Evolutionary conservation across 805 yeast genomes (phyloP).

Genomic region (Hanseniaspora lindneri): DNA sequence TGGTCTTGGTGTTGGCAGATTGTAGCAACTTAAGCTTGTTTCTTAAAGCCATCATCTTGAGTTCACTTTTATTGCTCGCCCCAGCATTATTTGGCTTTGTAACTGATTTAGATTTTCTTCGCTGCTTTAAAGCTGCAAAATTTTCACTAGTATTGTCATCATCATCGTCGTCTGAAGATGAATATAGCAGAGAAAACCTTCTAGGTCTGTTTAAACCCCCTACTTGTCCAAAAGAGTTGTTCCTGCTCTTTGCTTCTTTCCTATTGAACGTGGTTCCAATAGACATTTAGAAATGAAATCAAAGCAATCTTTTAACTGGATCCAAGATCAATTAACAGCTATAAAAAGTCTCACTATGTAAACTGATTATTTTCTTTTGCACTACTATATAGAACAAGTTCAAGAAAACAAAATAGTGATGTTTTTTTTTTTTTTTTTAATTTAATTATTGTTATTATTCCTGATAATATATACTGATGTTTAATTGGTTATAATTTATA

Average conservation of each 20-base stretch:
- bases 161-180: slow-evolving; percentile 27
- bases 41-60: slow-evolving; percentile 17
- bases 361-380: too few species aligned
- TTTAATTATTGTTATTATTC: too few species aligned
- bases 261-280: neutral
- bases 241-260: neutral
- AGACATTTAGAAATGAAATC: too few species aligned
- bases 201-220: slow-evolving; percentile 26
- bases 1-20: slow-evolving; percentile 30
- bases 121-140: slow-evolving; percentile 16
- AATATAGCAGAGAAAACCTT: slow-evolving; percentile 35
- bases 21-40: slow-evolving; percentile 25
- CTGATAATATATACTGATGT: too few species aligned
- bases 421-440: too few species aligned
- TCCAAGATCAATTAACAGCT: neutral
- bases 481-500: too few species aligned
- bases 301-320: too few species aligned
- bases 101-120: slow-evolving; percentile 16
- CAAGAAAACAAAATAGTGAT: too few species aligned
- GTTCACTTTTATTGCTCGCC: slow-evolving; percentile 4
- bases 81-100: slow-evolving; percentile 12
- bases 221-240: neutral
- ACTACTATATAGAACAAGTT: too few species aligned
- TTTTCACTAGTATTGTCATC: slow-evolving; percentile 19
- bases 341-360: too few species aligned